Percentiles rank a stretch among this genome's conserved stretches.
phyloP scores from a whole-genome alignment of 2,329 filamentous ascomycete species.

The Microcera coccophila region DNA sequence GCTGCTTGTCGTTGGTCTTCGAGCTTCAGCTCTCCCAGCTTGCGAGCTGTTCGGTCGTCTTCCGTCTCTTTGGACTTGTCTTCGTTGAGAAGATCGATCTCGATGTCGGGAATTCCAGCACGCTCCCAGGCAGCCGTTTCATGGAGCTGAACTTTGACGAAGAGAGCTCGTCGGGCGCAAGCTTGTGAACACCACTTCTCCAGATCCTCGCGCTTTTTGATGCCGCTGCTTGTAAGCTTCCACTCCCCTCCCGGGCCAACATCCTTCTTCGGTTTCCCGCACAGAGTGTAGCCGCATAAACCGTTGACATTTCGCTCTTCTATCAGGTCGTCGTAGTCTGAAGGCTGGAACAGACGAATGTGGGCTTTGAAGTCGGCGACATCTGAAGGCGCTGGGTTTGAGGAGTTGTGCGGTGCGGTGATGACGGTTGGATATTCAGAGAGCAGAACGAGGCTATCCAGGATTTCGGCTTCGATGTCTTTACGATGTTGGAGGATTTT shows the following conservation, averaged over 20 bases:
- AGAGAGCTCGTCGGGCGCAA: constrained; percentile 77
- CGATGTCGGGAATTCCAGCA: constrained; percentile 51
- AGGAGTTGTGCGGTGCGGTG: constrained; percentile 36
- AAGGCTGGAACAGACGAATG: constrained; percentile 73
- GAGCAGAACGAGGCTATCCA: constrained; percentile 67
- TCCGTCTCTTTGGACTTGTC: constrained; percentile 49
- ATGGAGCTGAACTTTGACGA: constrained; percentile 82
- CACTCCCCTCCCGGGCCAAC: constrained; percentile 59
- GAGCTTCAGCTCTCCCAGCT: constrained; percentile 42
- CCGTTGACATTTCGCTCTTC: constrained; percentile 82
- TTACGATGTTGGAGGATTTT: constrained; percentile 78
- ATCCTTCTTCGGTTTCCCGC: constrained; percentile 58
- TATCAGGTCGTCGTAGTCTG: constrained; percentile 85
- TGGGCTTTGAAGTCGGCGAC: constrained; percentile 60
- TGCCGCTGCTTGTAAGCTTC: constrained; percentile 55
- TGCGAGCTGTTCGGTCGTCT: constrained; percentile 32
- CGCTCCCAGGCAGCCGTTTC: constrained; percentile 85
- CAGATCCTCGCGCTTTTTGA: constrained; percentile 67
- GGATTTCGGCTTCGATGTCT: constrained; percentile 69
- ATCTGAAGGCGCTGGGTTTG: constrained; percentile 55
- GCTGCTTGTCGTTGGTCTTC: constrained; percentile 41
- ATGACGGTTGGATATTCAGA: constrained; percentile 52
- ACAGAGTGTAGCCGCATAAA: constrained; percentile 81
- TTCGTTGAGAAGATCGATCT: constrained; percentile 66
- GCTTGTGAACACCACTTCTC: constrained; percentile 83